A percentile compares a stretch with the other conserved stretches of the same genome.
phyloP scores from a whole-genome alignment of 257 asterid genomes.

The Misopates orontium region DNA sequence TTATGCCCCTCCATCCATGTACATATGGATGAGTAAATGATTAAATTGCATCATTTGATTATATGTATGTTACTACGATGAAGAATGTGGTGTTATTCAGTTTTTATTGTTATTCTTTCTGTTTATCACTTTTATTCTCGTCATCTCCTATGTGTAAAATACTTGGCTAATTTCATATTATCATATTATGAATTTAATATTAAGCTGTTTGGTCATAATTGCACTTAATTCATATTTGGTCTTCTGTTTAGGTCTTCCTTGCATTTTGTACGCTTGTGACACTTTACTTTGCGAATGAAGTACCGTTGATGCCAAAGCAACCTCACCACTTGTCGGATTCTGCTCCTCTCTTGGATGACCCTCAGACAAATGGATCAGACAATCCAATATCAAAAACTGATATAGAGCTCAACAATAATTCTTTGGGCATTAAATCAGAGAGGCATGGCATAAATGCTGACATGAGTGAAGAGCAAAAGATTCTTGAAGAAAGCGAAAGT shows the following conservation, averaged over 20 bases:
- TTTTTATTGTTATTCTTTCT: constrained; percentile 8
- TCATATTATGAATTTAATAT: constrained; percentile 15
- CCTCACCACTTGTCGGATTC: constrained; percentile 61
- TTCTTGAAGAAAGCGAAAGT: constrained; percentile 40
- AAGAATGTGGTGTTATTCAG: constrained; percentile 7
- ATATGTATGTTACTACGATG: constrained; percentile 17
- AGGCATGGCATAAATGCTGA: constrained; percentile 37
- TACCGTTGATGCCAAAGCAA: constrained; percentile 59
- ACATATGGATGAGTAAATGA: constrained; percentile 14
- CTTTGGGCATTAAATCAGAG: constrained; percentile 41
- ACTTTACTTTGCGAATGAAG: constrained; percentile 90
- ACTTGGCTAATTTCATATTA: not conserved
- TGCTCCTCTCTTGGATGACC: constrained; percentile 83
- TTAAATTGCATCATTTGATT: constrained; percentile 9
- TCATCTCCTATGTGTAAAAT: constrained; percentile 13
- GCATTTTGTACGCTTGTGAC: constrained; percentile 77
- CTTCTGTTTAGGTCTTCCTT: constrained; percentile 64
- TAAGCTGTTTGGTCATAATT: constrained; percentile 19
- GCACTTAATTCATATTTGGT: constrained; percentile 29
- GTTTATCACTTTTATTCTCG: constrained; percentile 14
- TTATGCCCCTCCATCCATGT: not conserved
- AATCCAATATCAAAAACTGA: constrained; percentile 42
- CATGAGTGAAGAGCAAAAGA: constrained; percentile 41
- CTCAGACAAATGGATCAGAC: constrained; percentile 46
- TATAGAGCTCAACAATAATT: constrained; percentile 29